These are phyloP conservation scores for Leccinum disarticulatum DNA, from an alignment of 768 basidiomycete genomes.

Conservation along the genomic window DNA sequence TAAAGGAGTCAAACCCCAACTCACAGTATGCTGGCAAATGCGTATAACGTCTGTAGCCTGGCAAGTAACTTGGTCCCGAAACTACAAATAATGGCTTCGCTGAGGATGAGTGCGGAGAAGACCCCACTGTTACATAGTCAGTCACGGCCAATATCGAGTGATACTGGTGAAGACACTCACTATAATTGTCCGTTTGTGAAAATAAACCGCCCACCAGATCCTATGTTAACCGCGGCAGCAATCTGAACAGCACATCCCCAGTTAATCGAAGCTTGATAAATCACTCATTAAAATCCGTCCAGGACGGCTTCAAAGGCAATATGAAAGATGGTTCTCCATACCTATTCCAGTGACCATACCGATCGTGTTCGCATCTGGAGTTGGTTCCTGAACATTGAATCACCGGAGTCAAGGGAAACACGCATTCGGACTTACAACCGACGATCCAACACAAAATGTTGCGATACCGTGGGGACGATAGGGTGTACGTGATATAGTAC, in stretches of 20 bases:
- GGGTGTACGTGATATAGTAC: slow-evolving; percentile 64
- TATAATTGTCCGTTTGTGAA: slow-evolving; percentile 41
- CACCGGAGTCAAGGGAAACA: neutral
- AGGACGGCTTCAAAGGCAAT: neutral
- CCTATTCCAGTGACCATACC: slow-evolving; percentile 43
- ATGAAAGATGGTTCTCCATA: slow-evolving; percentile 2
- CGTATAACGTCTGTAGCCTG: slow-evolving; percentile 55
- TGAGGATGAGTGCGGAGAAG: slow-evolving; percentile 56
- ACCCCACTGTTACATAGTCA: slow-evolving; percentile 49
- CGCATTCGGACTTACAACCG: neutral
- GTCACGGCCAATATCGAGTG: slow-evolving; percentile 25
- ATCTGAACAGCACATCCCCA: slow-evolving; percentile 66
- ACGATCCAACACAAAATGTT: slow-evolving; percentile 66
- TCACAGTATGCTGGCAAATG: slow-evolving; percentile 40
- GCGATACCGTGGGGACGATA: slow-evolving; percentile 54
- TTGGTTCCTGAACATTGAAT: neutral
- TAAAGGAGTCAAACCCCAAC: slow-evolving; percentile 1
- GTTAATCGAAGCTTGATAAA: slow-evolving; percentile 51
- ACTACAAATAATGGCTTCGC: slow-evolving; percentile 63
- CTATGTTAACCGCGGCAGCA: slow-evolving; percentile 62
- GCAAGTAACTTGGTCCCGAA: slow-evolving; percentile 66
- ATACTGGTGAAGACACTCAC: slow-evolving; percentile 40
- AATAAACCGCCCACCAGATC: slow-evolving; percentile 36
- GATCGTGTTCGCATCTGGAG: slow-evolving; percentile 47
- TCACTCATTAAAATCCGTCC: neutral